Evolutionary conservation across 2,329 filamentous ascomycete species (phyloP), one percentile per base, ranked within the genome.

Genomic region (Diaporthe velutina): DNA sequence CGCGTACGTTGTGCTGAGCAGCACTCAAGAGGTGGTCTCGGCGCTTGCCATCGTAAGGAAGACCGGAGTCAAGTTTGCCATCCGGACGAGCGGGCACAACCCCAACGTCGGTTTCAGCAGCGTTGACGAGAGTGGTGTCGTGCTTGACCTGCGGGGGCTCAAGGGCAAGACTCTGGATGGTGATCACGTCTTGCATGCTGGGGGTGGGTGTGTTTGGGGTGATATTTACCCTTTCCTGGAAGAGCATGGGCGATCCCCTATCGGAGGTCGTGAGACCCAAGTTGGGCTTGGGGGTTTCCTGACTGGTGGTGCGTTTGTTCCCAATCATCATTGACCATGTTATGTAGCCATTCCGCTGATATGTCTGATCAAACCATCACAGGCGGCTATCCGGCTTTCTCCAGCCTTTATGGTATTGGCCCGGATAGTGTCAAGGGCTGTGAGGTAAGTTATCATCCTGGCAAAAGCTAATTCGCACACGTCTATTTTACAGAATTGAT

Each of bases 301-400:
- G 15, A 73, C 78, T 4, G 79, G 77, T 58, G 77, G 78, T 77
- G 52, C 28, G 71, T 8, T 17, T 12, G 25, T 17, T 5, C 22
- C 50, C 25, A 25, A 54, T 6, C 25, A 54, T 54, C 50, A 54
- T 54, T 12, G 50, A 28, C 9, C 12, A 25, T 19, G n/a, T n/a
- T n/a, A n/a, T n/a, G n/a, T n/a, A 28, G 15, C 30, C 10, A 38
- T n/a, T n/a, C 35, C 35, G 10, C 5, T 10, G 35, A 38, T 10
- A 38, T 10, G 35, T 5, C 35, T 38, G 10, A 38, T 71, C 13
- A 66, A 25, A 2, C 19, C 4, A n/a, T 35, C 30, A 28, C 9
- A 78, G 78, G 78, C 19, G 78, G 78, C 1, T 54, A 77, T 33
- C 66, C 77, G 10, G 71, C 76, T 0, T 78, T 79, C 22, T 76